Conservation (phyloP, 768 basidiomycete genomes). For the Porphyrellus cyaneotinctus region DNA sequence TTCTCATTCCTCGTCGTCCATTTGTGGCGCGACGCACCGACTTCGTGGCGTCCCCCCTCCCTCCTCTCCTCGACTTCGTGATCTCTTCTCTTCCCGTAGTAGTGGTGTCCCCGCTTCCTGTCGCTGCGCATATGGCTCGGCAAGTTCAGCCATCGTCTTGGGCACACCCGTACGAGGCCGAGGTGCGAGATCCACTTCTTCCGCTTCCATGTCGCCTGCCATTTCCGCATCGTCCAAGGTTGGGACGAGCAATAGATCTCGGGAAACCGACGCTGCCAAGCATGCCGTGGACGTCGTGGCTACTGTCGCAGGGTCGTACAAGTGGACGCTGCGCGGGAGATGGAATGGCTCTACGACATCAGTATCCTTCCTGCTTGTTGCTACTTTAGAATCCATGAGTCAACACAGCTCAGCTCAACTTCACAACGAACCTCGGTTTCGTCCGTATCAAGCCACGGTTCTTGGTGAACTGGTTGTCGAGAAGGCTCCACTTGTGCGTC, state of each 20-base stretch:
- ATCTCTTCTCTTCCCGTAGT: slow-evolving; percentile 11
- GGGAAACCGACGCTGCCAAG: slow-evolving; percentile 1
- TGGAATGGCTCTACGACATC: slow-evolving; percentile 70
- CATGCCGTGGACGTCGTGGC: slow-evolving; percentile 4
- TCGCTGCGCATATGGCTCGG: slow-evolving; percentile 33
- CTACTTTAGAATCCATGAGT: slow-evolving; percentile 13
- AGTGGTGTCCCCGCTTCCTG: not conserved
- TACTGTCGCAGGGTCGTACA: slow-evolving; percentile 8
- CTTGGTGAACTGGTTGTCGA: slow-evolving; percentile 3
- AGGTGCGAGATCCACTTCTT: slow-evolving; percentile 15
- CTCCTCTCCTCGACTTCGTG: not conserved
- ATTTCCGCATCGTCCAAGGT: slow-evolving; percentile 10
- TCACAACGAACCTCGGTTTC: slow-evolving; percentile 16
- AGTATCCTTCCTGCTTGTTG: slow-evolving; percentile 51
- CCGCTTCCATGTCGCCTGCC: no score
- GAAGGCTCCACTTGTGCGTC: not conserved
- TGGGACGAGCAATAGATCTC: slow-evolving; percentile 1
- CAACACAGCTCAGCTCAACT: not conserved
- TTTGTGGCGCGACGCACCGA: slow-evolving; percentile 10
- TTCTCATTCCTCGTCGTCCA: slow-evolving; percentile 2
- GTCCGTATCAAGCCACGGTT: slow-evolving; percentile 20
- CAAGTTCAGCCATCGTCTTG: slow-evolving; percentile 65
- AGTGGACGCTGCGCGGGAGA: slow-evolving; percentile 53
- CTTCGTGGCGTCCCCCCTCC: slow-evolving; percentile 5
- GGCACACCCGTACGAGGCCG: slow-evolving; percentile 30